Evolutionary conservation across 2,329 filamentous ascomycete species (phyloP), one percentile per base, ranked within the genome.

Genomic region (Erysiphe neolycopersici): DNA sequence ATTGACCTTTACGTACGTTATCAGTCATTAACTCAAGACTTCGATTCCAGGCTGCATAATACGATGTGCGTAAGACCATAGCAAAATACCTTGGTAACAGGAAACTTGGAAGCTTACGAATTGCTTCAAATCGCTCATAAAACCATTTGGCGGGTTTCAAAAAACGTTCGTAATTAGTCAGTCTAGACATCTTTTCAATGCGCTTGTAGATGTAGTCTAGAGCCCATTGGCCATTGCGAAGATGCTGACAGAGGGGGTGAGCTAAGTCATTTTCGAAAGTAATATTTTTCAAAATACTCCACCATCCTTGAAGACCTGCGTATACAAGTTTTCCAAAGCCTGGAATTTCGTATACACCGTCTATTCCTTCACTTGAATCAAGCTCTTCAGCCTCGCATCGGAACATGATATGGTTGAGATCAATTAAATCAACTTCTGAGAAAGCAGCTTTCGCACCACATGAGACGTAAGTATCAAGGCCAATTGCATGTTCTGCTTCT

Each of bases 251-350:
- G 11, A 98, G 68, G 0, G 89, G 81, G 56, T 98, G 89, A 0
- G 81, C 89, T 9, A 98, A 70, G 56, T 95, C 75, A 58, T 98
- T 98, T 49, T 89, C 75, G 42, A 68, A 71, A 52, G 95, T 80
- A 48, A 98, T 78, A 45, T 79, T 68, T 52, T 83, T 77, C 37
- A 98, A 63, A 0, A 93, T 65, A 57, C 84, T 94, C 84, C 87
- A 93, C 87, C 89, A 98, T 33, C 91, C 91, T 59, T 98, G 89
- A n/a, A 98, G 67, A 47, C 89, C 89, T 47, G 87, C 87, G 59
- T 95, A 98, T 2, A 94, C 81, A 37, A 94, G 68, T 46, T 79
- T 74, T 2, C 85, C 87, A 55, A 84, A 66, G 1, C 76, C 76
- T 1, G 89, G 89, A 49, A 98, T 78, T 43, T 76, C 71, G 61